Percentiles rank a stretch among this genome's conserved stretches.
phyloP scores from a whole-genome alignment of 352 stramenopile genomes.

The Elongisporangium undulatum region DNA sequence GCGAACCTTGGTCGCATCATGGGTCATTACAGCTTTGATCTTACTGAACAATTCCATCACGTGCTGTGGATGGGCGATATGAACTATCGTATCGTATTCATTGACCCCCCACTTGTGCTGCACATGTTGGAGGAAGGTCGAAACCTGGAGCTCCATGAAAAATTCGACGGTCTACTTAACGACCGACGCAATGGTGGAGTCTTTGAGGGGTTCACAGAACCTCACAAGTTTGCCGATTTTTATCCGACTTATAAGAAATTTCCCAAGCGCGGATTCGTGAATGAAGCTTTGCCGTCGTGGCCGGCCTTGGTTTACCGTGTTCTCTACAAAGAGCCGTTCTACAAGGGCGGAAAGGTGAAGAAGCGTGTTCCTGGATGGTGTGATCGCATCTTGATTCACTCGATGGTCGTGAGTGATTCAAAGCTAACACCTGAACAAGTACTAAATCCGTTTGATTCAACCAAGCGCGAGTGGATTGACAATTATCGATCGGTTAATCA shows the following conservation, averaged over 20 bases:
- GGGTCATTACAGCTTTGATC: constrained; percentile 73
- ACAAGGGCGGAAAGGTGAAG: constrained; percentile 88
- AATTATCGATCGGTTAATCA: constrained; percentile 85
- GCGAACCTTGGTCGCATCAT: constrained; percentile 73
- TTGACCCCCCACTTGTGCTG: constrained; percentile 70
- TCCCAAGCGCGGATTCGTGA: constrained; percentile 58
- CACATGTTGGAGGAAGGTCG: constrained; percentile 76
- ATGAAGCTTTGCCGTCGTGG: constrained; percentile 63
- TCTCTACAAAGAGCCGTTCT: constrained; percentile 87
- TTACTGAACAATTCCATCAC: constrained; percentile 88
- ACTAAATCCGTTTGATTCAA: constrained; percentile 35
- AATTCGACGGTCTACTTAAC: constrained; percentile 80
- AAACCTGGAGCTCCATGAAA: constrained; percentile 76
- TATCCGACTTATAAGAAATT: constrained; percentile 91
- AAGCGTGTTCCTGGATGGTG: constrained; percentile 85
- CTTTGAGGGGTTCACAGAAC: constrained; percentile 82
- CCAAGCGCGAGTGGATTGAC: constrained; percentile 42
- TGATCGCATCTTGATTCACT: constrained; percentile 85
- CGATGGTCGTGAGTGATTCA: constrained; percentile 71
- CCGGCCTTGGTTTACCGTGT: constrained; percentile 70
- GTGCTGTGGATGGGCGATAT: constrained; percentile 89
- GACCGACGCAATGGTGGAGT: constrained; percentile 66
- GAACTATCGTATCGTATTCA: constrained; percentile 82
- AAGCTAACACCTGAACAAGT: constrained; percentile 79
- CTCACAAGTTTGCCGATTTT: constrained; percentile 83